Evolutionary conservation across 306 rosid genomes (phyloP), one percentile per base, ranked within the genome.

Genomic region (Ammopiptanthus mongolicus): DNA sequence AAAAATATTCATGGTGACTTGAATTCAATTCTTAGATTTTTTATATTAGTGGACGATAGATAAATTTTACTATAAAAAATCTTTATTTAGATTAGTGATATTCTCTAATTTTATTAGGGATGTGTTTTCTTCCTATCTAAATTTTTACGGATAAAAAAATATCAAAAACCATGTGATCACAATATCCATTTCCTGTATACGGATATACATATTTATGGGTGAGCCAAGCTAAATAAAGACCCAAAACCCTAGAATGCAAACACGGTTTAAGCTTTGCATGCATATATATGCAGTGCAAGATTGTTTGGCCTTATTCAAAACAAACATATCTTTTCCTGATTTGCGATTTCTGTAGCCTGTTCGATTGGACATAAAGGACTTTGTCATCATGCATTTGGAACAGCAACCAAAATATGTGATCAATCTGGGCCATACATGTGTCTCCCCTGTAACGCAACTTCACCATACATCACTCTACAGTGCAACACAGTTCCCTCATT

Each of bases 341-440:
- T 50, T 83, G 75, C 71, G 82, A 79, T 81, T 55, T 66, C 60
- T 14, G 22, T 25, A 3, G 34, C 29, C 58, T 83, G 79, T 39
- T 68, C 1, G 91, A 90, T 75, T 25, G 67, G 89, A 86, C 91
- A 72, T 86, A 90, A 90, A 87, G 88, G 55, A 60, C 5, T 70
- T 74, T 90, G 91, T 90, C 87, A 33, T 59, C 18, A 74, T 74
- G 80, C 75, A 65, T 86, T 86, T 90, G 92, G 84, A 82, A 81
- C 76, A 80, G 80, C 81, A 81, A 82, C 78, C 37, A 1, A 51
- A n/a, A n/a, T n/a, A 23, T 34, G 2, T 10, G 21, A 50, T 0
- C 37, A 31, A 65, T 68, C 12, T 72, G 8, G 18, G 0, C 81
- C 91, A 53, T 78, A 73, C 81, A 80, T 73, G 90, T 87, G 86